phyloP scores from a whole-genome alignment of 1,139 yeast genomes.

The Torulaspora pretoriensis region DNA sequence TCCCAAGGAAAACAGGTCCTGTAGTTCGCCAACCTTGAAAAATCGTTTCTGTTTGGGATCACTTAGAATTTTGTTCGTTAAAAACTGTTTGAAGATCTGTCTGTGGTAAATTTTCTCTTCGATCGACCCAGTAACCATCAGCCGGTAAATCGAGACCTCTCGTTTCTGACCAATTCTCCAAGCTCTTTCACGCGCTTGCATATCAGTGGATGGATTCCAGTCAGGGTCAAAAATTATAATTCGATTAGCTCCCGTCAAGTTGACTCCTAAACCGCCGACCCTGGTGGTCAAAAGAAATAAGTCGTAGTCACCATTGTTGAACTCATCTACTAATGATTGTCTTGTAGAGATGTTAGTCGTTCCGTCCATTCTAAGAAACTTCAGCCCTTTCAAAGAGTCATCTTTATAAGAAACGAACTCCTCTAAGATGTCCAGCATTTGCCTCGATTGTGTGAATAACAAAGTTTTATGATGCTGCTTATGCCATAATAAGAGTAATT shows the following conservation, averaged over 20 bases:
- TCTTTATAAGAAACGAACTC: slow-evolving; percentile 50
- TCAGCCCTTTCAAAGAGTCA: slow-evolving; percentile 41
- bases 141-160: slow-evolving; percentile 86
- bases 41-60: slow-evolving; percentile 94
- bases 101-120: slow-evolving; percentile 96
- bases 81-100: slow-evolving; percentile 90
- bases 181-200: slow-evolving; percentile 94
- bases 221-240: slow-evolving; percentile 95
- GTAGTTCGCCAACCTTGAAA: slow-evolving; percentile 86
- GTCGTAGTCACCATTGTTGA: slow-evolving; percentile 57
- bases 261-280: slow-evolving; percentile 94
- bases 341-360: slow-evolving; percentile 74
- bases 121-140: slow-evolving; percentile 92
- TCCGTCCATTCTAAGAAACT: slow-evolving; percentile 89
- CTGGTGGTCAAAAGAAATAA: slow-evolving; percentile 84
- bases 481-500: slow-evolving; percentile 72
- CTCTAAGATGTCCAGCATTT: slow-evolving; percentile 87
- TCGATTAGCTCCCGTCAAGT: slow-evolving; percentile 90
- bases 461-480: slow-evolving; percentile 73
- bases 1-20: slow-evolving; percentile 82
- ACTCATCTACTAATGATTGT: slow-evolving; percentile 74
- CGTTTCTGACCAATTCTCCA: slow-evolving; percentile 95
- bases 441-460: slow-evolving; percentile 85
- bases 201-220: slow-evolving; percentile 97
- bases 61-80: slow-evolving; percentile 87